Evolutionary conservation across 768 basidiomycete species (phyloP).

Genomic region (Tricholoma bakamatsutake): DNA sequence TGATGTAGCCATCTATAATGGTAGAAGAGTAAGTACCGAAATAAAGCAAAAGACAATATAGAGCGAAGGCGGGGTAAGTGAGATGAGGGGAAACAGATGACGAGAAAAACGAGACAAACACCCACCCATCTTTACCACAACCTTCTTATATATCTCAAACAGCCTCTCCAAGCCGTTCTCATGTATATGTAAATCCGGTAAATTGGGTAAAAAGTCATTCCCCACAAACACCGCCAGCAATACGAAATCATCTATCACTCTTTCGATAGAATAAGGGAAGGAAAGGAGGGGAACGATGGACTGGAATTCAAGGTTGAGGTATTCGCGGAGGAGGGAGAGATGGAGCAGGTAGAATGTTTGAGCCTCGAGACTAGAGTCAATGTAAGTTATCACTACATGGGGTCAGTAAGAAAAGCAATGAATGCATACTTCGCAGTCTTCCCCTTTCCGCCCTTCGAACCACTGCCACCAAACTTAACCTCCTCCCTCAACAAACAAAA

Average conservation of each 20-base stretch:
- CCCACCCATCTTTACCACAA: slow-evolving; percentile 70
- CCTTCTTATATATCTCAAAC: slow-evolving; percentile 94
- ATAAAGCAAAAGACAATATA: background rate
- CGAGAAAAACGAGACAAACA: background rate
- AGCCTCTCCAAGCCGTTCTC: slow-evolving; percentile 91
- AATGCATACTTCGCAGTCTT: slow-evolving; percentile 35
- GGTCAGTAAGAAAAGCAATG: background rate
- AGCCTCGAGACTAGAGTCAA: slow-evolving; percentile 47
- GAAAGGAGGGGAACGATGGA: slow-evolving; percentile 59
- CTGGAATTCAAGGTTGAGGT: slow-evolving; percentile 92
- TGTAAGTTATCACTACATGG: background rate
- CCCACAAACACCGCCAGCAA: slow-evolving; percentile 95
- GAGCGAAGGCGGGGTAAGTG: no score
- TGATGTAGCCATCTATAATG: slow-evolving; percentile 79
- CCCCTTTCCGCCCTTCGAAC: slow-evolving; percentile 59
- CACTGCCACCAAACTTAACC: slow-evolving; percentile 86
- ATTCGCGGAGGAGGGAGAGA: slow-evolving; percentile 91
- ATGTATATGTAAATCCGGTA: slow-evolving; percentile 96
- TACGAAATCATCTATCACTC: slow-evolving; percentile 97
- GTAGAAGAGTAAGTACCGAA: background rate
- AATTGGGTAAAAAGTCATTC: slow-evolving; percentile 94
- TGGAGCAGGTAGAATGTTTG: slow-evolving; percentile 95
- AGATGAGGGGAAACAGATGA: background rate
- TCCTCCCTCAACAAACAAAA: slow-evolving; percentile 97
- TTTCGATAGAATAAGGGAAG: slow-evolving; percentile 86